Evolutionary conservation across 495 filamentous ascomycete genomes (phyloP).

Genomic region (Hamigera avellanea): DNA sequence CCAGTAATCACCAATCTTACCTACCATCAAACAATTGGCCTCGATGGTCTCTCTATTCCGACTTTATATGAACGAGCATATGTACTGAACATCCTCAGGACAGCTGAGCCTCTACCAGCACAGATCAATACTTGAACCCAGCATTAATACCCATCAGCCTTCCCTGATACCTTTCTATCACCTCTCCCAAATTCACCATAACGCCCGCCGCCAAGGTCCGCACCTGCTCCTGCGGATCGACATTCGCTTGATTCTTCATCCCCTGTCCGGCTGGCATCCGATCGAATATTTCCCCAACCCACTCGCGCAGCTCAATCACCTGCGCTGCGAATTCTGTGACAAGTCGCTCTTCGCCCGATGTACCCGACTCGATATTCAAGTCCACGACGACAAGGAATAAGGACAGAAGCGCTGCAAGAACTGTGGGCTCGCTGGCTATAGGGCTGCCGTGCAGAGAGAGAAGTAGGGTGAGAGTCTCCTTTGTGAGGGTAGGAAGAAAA

Average conservation of each 20-base stretch:
- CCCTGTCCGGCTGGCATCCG: conserved; percentile 39
- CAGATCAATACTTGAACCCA: conserved; percentile 32
- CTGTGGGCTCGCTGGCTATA: conserved; percentile 41
- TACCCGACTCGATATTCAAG: conserved; percentile 50
- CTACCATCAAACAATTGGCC: no score
- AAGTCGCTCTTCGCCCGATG: conserved; percentile 53
- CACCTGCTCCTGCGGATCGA: conserved; percentile 25
- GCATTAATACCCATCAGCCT: conserved; percentile 39
- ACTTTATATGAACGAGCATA: no score
- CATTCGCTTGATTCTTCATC: conserved; percentile 27
- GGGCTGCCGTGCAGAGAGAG: conserved; percentile 31
- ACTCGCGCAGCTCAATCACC: conserved; percentile 31
- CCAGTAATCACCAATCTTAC: no score
- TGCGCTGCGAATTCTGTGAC: conserved; percentile 39
- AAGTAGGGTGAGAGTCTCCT: conserved; percentile 33
- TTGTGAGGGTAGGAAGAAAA: conserved; percentile 31
- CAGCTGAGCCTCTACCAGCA: conserved; percentile 9
- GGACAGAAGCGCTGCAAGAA: conserved; percentile 67
- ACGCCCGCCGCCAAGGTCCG: conserved; percentile 65
- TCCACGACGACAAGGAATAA: conserved; percentile 72
- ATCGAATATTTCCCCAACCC: conserved; percentile 53
- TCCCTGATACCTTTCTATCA: conserved; percentile 70
- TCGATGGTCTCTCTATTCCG: no score
- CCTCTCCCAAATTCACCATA: conserved; percentile 64
- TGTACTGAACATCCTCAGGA: no score